Percentiles rank a stretch among this genome's conserved stretches.
Evolutionary conservation across 345 rosid genomes (phyloP).

Genomic region (Reutealis trisperma): DNA sequence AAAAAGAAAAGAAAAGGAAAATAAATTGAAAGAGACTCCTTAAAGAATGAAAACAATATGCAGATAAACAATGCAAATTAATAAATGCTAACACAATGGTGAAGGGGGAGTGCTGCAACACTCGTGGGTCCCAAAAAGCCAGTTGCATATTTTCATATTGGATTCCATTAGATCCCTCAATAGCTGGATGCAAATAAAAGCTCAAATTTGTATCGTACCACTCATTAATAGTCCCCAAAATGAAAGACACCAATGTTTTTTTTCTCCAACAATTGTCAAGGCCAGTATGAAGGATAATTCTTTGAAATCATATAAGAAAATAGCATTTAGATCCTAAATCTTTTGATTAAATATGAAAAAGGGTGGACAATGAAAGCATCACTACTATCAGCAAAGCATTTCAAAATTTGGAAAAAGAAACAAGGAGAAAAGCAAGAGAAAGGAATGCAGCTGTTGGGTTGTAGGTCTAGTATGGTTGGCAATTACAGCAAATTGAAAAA

Average conservation of each 20-base stretch:
- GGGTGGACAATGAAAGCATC: background rate
- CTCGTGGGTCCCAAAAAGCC: background rate
- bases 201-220: background rate
- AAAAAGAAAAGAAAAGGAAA: too few species aligned
- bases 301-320: background rate
- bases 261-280: background rate
- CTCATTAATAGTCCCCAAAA: background rate
- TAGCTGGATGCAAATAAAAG: background rate
- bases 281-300: background rate
- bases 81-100: background rate
- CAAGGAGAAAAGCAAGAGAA: background rate
- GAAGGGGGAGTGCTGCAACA: background rate
- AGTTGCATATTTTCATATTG: background rate
- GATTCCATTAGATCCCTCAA: too few species aligned
- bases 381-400: background rate
- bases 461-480: too few species aligned
- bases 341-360: background rate
- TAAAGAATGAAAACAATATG: background rate
- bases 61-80: background rate
- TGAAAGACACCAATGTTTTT: background rate
- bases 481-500: too few species aligned
- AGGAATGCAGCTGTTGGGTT: background rate
- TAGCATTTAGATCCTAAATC: background rate
- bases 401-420: background rate
- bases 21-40: background rate